Conservation (phyloP, 805 yeast species). For the Ogataea angusta region DNA sequence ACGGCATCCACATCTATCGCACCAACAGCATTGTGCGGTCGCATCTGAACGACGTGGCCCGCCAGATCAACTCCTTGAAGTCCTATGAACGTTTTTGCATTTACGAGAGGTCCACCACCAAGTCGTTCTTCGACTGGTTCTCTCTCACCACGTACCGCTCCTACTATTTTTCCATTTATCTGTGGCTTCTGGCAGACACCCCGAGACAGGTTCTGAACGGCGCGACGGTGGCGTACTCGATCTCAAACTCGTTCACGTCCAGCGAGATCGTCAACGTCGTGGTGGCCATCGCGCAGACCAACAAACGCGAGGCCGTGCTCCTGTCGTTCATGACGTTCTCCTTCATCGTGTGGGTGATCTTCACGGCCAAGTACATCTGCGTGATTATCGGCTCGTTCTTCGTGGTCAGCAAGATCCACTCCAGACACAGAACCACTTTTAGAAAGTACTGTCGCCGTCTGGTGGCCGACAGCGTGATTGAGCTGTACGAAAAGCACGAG, state of each 20-base stretch:
- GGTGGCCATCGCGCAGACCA: conserved; percentile 53
- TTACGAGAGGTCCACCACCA: conserved; percentile 63
- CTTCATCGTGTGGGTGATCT: conserved; percentile 67
- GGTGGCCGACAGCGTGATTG: conserved; percentile 28
- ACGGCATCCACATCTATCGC: conserved; percentile 56
- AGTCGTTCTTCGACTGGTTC: conserved; percentile 63
- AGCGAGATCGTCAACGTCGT: conserved; percentile 45
- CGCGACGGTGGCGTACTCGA: conserved; percentile 57
- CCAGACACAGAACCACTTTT: conserved; percentile 12
- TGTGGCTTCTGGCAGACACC: conserved; percentile 69
- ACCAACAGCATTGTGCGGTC: conserved; percentile 66
- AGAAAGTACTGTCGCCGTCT: conserved; percentile 23
- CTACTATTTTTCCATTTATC: conserved; percentile 56
- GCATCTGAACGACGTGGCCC: conserved; percentile 65
- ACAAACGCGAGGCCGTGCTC: conserved; percentile 65
- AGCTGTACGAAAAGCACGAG: conserved; percentile 27
- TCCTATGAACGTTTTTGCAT: conserved; percentile 70
- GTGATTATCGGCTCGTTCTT: conserved; percentile 23
- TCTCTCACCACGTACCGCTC: conserved; percentile 65
- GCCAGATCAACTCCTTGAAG: conserved; percentile 51
- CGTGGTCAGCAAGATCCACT: conserved; percentile 15
- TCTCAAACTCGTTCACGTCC: conserved; percentile 40
- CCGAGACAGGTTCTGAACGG: conserved; percentile 88
- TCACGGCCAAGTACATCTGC: conserved; percentile 35
- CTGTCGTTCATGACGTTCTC: conserved; percentile 75